Evolutionary conservation across 495 filamentous ascomycete genomes (phyloP).

Genomic region (Cercophora scortea): DNA sequence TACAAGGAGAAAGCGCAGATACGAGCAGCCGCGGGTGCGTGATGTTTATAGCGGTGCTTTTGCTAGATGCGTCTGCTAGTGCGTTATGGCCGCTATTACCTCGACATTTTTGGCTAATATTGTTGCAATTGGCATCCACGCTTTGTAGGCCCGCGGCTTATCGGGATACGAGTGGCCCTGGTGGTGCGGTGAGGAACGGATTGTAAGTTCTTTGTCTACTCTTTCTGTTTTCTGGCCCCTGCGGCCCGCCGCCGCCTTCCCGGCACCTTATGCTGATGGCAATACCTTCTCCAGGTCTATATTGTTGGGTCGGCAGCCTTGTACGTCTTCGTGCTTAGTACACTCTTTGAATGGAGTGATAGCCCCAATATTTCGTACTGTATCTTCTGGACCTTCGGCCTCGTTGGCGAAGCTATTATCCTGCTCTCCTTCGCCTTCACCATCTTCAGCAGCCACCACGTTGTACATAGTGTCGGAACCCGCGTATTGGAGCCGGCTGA

Average conservation of each 20-base stretch:
- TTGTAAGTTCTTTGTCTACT: conserved; percentile 49
- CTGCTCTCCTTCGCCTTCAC: conserved; percentile 54
- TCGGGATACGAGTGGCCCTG: conserved; percentile 32
- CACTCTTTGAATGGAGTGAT: conserved; percentile 68
- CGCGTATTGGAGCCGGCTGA: conserved; percentile 12
- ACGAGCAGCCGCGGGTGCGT: conserved; percentile 13
- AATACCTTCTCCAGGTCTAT: conserved; percentile 57
- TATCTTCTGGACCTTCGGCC: conserved; percentile 61
- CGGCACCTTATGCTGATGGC: conserved; percentile 6
- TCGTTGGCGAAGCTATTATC: conserved; percentile 61
- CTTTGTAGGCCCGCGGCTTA: conserved; percentile 52
- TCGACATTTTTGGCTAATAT: conserved; percentile 69
- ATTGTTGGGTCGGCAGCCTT: conserved; percentile 58
- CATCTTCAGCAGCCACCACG: conserved; percentile 52
- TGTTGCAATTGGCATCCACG: conserved; percentile 67
- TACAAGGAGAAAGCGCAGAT: conserved; percentile 37
- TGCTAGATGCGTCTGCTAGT: conserved; percentile 64
- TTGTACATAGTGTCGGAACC: conserved; percentile 19
- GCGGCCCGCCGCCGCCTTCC: neutral
- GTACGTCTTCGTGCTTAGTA: conserved; percentile 58
- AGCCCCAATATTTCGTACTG: conserved; percentile 68
- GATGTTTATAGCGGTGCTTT: conserved; percentile 50
- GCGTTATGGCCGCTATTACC: conserved; percentile 57
- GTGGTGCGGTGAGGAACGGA: conserved; percentile 84
- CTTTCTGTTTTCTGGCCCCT: neutral